Base-by-base conservation (phyloP, 2,329 filamentous ascomycete genomes). In the Fusarium nodosum region DNA sequence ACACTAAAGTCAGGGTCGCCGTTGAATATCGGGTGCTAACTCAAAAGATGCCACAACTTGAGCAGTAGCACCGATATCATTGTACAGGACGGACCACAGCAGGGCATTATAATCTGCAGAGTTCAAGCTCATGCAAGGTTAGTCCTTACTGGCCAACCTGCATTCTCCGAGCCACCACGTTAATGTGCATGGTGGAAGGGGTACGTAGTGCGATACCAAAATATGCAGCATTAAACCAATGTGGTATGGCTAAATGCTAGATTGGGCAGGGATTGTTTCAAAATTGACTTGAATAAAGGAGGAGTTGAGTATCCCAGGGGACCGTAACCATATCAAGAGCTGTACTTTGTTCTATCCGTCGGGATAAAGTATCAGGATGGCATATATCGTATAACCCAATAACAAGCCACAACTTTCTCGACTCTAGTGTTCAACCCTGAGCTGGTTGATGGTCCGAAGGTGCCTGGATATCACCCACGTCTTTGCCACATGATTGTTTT, bases 211-310 rank as follows among this genome's bases (percentile, higher is more conserved):
- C 46, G 53, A 56, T 34, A 48, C 46, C 56, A 59, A 56, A 70
- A 67, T 59, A 66, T 73, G 71, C 64, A 69, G 60, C 33, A 34
- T 64, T 64, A n/a, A 41, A 66, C 68, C 44, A 72, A 71, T 47
- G 44, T 42, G 58, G 58, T 47, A 68, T 61, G 41, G 61, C 57
- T 54, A 24, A 41, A 46, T 60, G 55, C 62, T 62, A 36, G 34
- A 68, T 51, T 53, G 51, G 34, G 31, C 67, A 57, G 54, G 66
- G 45, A 47, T 64, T 30, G 57, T 47, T 47, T 60, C 47, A 22
- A 64, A 51, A 45, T 41, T 53, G 52, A 60, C 20, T 56, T 28
- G 52, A 36, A 31, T 46, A 50, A 61, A 71, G 56, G 54, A 24
- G 24, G 45, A 69, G 52, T 74, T 50, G 47, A 61, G 47, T n/a